Evolutionary conservation across 2,329 filamentous ascomycete genomes (phyloP).

Genomic region (Falciphora oryzae): DNA sequence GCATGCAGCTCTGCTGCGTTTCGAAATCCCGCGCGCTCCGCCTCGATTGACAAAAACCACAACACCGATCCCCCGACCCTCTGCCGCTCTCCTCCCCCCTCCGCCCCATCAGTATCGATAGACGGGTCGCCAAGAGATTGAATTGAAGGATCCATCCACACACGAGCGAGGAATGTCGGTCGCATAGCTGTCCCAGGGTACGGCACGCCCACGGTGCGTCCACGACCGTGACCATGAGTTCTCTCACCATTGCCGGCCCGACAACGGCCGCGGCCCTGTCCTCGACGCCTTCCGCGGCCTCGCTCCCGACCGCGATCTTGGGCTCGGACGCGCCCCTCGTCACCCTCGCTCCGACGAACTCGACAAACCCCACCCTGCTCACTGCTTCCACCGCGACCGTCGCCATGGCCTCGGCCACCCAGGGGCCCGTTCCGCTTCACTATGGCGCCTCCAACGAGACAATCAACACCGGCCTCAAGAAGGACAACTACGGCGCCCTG

Average conservation of each 20-base stretch:
- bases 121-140: neutral
- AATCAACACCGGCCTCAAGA: conserved; percentile 3
- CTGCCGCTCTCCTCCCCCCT: no score
- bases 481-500: conserved; percentile 9
- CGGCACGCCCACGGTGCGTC: conserved; percentile 1
- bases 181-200: conserved; percentile 1
- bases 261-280: neutral
- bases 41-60: neutral
- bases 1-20: neutral
- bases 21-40: neutral
- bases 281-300: neutral
- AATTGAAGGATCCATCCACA: neutral
- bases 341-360: neutral
- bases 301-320: neutral
- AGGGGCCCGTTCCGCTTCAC: neutral
- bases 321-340: neutral
- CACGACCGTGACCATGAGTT: conserved; percentile 2
- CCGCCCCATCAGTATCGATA: neutral
- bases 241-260: neutral
- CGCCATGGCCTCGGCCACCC: neutral
- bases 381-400: neutral
- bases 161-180: conserved; percentile 2
- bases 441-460: neutral
- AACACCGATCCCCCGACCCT: neutral
- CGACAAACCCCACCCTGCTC: neutral